Conservation (phyloP, 306 rosid species). For the Prinsepia uniflora region DNA sequence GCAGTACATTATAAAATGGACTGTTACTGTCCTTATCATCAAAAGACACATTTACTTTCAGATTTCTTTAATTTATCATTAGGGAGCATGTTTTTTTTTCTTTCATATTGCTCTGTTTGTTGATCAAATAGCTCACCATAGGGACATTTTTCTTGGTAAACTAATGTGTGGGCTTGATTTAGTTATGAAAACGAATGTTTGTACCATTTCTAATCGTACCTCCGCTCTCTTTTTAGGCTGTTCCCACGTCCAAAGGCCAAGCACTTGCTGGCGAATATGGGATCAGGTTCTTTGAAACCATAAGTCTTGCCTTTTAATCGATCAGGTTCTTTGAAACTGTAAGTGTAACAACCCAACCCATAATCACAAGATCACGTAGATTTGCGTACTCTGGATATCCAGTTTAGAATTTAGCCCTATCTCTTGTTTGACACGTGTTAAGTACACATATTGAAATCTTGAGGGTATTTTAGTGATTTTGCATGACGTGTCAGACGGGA, state of each 20-base stretch:
- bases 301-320: conserved; percentile 40
- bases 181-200: background rate
- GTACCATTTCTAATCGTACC: background rate
- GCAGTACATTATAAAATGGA: too few relatives aligned
- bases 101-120: conserved; percentile 16
- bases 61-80: background rate
- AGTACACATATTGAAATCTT: too few relatives aligned
- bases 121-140: background rate
- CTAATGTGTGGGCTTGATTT: background rate
- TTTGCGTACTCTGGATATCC: too few relatives aligned
- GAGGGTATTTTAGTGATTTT: too few relatives aligned
- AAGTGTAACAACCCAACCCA: too few relatives aligned
- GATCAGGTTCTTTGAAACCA: conserved; percentile 91
- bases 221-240: conserved; percentile 47
- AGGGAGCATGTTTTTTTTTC: background rate
- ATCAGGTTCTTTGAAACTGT: background rate
- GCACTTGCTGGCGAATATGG: conserved; percentile 96
- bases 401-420: too few relatives aligned
- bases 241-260: conserved; percentile 89
- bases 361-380: too few relatives aligned
- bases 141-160: background rate
- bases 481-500: too few relatives aligned
- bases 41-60: conserved; percentile 4
- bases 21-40: background rate
- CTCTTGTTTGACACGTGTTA: too few relatives aligned